Conservation (phyloP, 257 asterid species). For the Nicotiana knightiana region DNA sequence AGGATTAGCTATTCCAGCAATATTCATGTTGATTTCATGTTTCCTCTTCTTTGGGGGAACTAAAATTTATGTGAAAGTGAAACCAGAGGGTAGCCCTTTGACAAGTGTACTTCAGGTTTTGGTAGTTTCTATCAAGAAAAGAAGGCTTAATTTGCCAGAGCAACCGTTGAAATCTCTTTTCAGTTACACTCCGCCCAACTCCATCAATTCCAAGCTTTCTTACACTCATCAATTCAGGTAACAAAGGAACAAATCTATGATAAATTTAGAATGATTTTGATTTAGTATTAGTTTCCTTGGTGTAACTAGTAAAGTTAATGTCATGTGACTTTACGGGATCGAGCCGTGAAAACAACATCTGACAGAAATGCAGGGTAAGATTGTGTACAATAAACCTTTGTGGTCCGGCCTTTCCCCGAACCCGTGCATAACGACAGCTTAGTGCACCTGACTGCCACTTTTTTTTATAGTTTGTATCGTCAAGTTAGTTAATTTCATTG, state of each 20-base stretch:
- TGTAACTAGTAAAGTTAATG: too few species aligned
- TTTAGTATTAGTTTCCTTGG: background rate
- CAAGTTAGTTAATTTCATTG: background rate
- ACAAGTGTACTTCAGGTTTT: constrained; percentile 46
- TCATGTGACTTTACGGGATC: too few species aligned
- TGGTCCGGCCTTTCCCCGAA: too few species aligned
- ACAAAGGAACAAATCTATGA: background rate
- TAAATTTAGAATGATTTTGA: background rate
- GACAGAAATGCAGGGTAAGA: too few species aligned
- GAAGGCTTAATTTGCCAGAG: constrained; percentile 41
- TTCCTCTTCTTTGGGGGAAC: constrained; percentile 43
- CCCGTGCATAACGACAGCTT: too few species aligned
- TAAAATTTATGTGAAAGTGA: constrained; percentile 52
- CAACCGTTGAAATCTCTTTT: constrained; percentile 37
- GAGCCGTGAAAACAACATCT: too few species aligned
- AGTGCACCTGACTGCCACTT: too few species aligned
- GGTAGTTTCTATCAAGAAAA: constrained; percentile 48
- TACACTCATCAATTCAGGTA: constrained; percentile 67
- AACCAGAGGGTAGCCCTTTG: constrained; percentile 77
- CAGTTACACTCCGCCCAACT: constrained; percentile 32
- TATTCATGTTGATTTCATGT: constrained; percentile 51
- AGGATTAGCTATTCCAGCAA: constrained; percentile 53
- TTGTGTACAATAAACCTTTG: too few species aligned
- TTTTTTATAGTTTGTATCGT: background rate
- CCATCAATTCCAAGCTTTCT: constrained; percentile 57